Conservation (phyloP, 441 rosid species). For the Erodium moschatum region DNA sequence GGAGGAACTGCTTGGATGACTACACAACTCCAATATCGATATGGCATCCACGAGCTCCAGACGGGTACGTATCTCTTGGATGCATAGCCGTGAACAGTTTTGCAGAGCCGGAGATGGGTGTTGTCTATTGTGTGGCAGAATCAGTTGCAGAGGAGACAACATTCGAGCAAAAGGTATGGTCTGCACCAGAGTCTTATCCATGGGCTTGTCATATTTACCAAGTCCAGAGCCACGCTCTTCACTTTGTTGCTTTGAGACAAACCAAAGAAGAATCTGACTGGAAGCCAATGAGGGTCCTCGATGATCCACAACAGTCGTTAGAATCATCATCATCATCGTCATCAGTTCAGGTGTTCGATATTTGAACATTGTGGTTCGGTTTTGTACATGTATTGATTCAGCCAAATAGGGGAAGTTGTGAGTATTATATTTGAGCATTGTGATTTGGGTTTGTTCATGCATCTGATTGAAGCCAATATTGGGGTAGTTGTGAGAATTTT, state of each 20-base stretch:
- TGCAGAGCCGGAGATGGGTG: conserved; percentile 53
- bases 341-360: neutral
- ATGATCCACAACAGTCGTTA: conserved; percentile 29
- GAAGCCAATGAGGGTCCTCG: conserved; percentile 66
- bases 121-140: conserved; percentile 58
- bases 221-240: conserved; percentile 78
- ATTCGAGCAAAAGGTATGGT: conserved; percentile 88
- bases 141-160: conserved; percentile 59
- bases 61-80: conserved; percentile 67
- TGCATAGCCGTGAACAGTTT: conserved; percentile 61
- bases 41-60: conserved; percentile 96
- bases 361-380: neutral
- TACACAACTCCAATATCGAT: conserved; percentile 60
- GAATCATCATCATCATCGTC: neutral
- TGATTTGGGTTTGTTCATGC: too few species aligned
- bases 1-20: conserved; percentile 89
- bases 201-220: conserved; percentile 93
- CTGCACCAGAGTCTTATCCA: conserved; percentile 71
- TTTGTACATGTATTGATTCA: too few species aligned
- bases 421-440: too few species aligned
- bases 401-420: too few species aligned
- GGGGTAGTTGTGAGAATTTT: too few species aligned
- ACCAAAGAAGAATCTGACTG: conserved; percentile 64
- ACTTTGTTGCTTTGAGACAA: conserved; percentile 71
- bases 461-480: too few species aligned